Evolutionary conservation across 2,329 filamentous ascomycete genomes (phyloP).

Genomic region (Alternaria gansuensis): DNA sequence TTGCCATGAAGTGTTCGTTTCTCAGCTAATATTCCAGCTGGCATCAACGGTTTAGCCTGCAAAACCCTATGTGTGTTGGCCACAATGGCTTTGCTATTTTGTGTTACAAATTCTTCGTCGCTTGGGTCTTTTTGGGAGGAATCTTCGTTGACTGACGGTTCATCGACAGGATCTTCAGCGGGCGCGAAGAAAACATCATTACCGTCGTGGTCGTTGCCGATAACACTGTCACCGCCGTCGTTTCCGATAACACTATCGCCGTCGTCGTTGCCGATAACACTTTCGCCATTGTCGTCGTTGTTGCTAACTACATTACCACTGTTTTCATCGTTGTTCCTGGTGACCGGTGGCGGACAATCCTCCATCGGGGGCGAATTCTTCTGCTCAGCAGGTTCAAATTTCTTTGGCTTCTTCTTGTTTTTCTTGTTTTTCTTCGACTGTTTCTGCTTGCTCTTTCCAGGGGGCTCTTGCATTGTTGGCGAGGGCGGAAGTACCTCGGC

Average conservation of each 20-base stretch:
- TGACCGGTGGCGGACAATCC: not conserved
- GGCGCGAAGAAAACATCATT: not conserved
- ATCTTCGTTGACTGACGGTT: not conserved
- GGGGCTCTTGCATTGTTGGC: not conserved
- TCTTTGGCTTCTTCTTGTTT: not conserved
- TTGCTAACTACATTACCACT: not conserved
- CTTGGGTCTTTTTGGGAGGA: not conserved
- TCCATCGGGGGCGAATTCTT: not conserved
- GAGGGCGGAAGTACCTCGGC: not conserved
- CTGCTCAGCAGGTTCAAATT: not conserved
- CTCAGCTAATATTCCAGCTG: not conserved
- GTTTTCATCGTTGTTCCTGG: not conserved
- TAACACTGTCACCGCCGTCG: not conserved
- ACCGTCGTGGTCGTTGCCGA: not conserved
- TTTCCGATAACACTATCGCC: not conserved
- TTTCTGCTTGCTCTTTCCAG: not conserved
- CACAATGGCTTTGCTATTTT: not conserved
- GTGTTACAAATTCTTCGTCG: not conserved
- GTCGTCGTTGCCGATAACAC: not conserved
- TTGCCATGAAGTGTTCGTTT: not conserved
- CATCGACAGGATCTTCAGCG: not conserved
- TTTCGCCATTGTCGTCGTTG: not conserved
- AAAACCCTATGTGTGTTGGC: not conserved
- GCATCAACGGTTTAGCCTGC: not conserved
- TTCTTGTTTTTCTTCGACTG: not conserved